Evolutionary conservation across 2,329 filamentous ascomycete genomes (phyloP).

Genomic region (Ceratocystiopsis sp.): DNA sequence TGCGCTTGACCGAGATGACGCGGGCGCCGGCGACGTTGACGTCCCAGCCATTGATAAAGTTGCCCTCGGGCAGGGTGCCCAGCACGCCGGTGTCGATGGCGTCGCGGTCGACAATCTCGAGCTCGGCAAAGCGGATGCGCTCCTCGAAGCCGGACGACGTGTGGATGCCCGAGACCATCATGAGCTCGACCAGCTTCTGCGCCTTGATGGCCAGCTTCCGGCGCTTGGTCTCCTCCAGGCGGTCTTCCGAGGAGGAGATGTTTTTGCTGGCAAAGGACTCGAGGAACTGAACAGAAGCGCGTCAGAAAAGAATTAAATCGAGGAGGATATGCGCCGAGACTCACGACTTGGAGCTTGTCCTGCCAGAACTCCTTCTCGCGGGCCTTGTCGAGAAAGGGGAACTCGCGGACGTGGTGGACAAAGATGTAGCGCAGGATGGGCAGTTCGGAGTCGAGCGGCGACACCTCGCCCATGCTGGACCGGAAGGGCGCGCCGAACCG

Average conservation of each 20-base stretch:
- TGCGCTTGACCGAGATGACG: slow-evolving; percentile 64
- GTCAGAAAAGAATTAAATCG: background rate
- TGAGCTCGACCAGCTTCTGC: slow-evolving; percentile 89
- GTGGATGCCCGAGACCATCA: slow-evolving; percentile 97
- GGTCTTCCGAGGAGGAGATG: slow-evolving; percentile 92
- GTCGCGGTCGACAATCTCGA: slow-evolving; percentile 87
- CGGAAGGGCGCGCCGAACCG: slow-evolving; percentile 92
- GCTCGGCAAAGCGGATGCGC: slow-evolving; percentile 86
- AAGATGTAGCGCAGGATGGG: slow-evolving; percentile 94
- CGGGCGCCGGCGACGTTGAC: slow-evolving; percentile 86
- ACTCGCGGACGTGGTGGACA: slow-evolving; percentile 93
- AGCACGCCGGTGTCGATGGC: slow-evolving; percentile 83
- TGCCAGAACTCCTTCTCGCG: slow-evolving; percentile 99
- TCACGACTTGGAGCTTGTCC: slow-evolving; percentile 82
- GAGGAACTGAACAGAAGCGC: slow-evolving; percentile 59
- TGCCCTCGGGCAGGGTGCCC: slow-evolving; percentile 74
- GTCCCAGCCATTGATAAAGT: slow-evolving; percentile 91
- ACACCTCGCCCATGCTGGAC: slow-evolving; percentile 81
- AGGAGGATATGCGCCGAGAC: slow-evolving; percentile 19
- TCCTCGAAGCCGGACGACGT: slow-evolving; percentile 97
- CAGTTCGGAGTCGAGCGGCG: slow-evolving; percentile 80
- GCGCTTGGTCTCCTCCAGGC: slow-evolving; percentile 89
- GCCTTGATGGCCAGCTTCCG: slow-evolving; percentile 83
- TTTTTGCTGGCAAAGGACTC: slow-evolving; percentile 95
- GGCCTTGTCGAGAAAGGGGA: slow-evolving; percentile 92